Evolutionary conservation across 345 rosid species (phyloP).

Genomic region (Capsella bursapastoris): DNA sequence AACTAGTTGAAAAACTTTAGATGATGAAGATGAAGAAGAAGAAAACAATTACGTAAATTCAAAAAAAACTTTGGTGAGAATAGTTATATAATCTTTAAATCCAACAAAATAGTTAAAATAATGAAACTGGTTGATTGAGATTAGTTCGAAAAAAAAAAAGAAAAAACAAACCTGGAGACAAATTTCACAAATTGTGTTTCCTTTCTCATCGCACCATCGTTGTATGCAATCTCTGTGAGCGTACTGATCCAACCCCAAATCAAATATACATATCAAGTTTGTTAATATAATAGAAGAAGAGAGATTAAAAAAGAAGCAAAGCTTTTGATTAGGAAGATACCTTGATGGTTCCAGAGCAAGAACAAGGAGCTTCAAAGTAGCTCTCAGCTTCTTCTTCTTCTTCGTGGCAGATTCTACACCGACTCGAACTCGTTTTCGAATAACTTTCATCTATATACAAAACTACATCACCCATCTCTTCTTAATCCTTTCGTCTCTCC

Average conservation of each 20-base stretch:
- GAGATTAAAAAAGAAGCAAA: not conserved
- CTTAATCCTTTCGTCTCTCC: not conserved
- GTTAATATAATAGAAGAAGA: too few species aligned
- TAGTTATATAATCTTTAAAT: not conserved
- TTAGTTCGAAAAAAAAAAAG: too few species aligned
- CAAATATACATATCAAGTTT: too few species aligned
- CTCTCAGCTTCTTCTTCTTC: slow-evolving; percentile 71
- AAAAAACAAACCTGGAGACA: slow-evolving; percentile 74
- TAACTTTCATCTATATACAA: slow-evolving; percentile 57
- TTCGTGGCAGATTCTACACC: slow-evolving; percentile 88
- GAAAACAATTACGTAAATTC: slow-evolving; percentile 10
- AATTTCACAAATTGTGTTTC: slow-evolving; percentile 88
- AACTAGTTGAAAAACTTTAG: not conserved
- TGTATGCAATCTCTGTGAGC: slow-evolving; percentile 89
- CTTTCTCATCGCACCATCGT: slow-evolving; percentile 98
- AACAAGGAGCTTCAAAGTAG: slow-evolving; percentile 91
- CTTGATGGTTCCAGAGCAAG: slow-evolving; percentile 94
- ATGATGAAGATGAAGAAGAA: not conserved
- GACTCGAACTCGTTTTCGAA: slow-evolving; percentile 36
- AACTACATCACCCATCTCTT: slow-evolving; percentile 61
- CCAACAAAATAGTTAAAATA: not conserved
- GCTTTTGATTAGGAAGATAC: slow-evolving; percentile 41
- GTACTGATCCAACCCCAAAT: slow-evolving; percentile 14
- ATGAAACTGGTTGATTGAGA: not conserved
- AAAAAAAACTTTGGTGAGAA: not conserved